phyloP scores from a whole-genome alignment of 2,329 filamentous ascomycete genomes.

The Dactylellina cionopaga region DNA sequence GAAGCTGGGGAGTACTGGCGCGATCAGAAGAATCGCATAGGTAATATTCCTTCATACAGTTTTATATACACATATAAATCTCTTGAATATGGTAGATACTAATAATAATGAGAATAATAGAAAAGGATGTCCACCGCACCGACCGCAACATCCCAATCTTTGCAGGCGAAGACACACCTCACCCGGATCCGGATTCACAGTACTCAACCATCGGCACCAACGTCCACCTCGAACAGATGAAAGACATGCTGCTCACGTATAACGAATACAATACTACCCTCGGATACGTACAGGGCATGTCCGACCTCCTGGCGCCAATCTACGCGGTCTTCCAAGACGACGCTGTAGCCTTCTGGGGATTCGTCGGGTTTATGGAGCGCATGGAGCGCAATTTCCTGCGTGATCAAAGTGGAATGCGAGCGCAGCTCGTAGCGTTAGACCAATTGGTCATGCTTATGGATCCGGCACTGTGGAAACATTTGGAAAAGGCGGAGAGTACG shows the following conservation, averaged over 20 bases:
- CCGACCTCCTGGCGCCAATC: conserved; percentile 91
- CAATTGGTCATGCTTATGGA: conserved; percentile 97
- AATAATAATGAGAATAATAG: conserved; percentile 64
- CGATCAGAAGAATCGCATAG: conserved; percentile 90
- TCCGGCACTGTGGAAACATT: conserved; percentile 88
- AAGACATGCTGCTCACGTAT: conserved; percentile 98
- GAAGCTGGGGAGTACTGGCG: conserved; percentile 96
- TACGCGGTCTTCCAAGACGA: conserved; percentile 98
- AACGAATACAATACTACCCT: conserved; percentile 97
- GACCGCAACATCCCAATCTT: conserved; percentile 96
- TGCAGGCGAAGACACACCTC: conserved; percentile 92
- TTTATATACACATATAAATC: not conserved
- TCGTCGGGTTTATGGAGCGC: conserved; percentile 93
- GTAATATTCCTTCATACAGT: conserved; percentile 68
- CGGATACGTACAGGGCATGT: conserved; percentile 99
- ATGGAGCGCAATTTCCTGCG: conserved; percentile 98
- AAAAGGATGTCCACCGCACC: conserved; percentile 98
- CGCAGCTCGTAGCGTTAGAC: conserved; percentile 88
- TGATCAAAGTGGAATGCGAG: conserved; percentile 95
- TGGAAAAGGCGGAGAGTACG: conserved; percentile 89
- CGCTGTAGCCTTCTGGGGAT: conserved; percentile 95
- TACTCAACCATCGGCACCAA: conserved; percentile 95
- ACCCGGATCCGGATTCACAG: conserved; percentile 93
- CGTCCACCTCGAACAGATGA: conserved; percentile 97
- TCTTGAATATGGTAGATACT: conserved; percentile 6